A percentile compares a stretch with the other conserved stretches of the same genome.
phyloP scores from a whole-genome alignment of 257 asterid genomes.

The Solanum lignicaule region DNA sequence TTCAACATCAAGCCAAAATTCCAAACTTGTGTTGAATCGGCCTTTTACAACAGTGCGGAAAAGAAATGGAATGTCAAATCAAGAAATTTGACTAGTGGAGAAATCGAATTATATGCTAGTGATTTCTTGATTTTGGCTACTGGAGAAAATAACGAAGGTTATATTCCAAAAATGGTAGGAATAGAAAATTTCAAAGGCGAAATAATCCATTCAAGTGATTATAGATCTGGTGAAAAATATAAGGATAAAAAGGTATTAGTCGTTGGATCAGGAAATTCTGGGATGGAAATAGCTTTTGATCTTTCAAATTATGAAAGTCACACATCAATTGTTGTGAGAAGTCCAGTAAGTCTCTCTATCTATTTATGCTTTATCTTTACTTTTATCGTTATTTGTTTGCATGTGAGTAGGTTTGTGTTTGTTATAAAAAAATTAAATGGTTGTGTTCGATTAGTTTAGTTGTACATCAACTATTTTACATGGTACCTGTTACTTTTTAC shows the following conservation, averaged over 20 bases:
- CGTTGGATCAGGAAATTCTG: constrained; percentile 62
- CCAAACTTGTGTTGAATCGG: constrained; percentile 7
- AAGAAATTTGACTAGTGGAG: background rate
- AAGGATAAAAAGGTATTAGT: constrained; percentile 22
- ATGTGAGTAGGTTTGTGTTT: background rate
- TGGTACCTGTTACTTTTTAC: background rate
- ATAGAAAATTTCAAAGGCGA: constrained; percentile 26
- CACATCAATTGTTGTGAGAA: constrained; percentile 36
- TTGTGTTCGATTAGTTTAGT: background rate
- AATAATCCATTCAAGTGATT: constrained; percentile 25
- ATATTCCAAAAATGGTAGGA: constrained; percentile 22
- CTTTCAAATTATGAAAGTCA: constrained; percentile 31
- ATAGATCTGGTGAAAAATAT: constrained; percentile 17
- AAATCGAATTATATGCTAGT: constrained; percentile 8
- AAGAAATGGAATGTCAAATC: constrained; percentile 23
- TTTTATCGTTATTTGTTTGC: background rate
- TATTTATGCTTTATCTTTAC: background rate
- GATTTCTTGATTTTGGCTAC: constrained; percentile 37
- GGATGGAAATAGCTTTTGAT: constrained; percentile 63
- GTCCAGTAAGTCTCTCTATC: constrained; percentile 8
- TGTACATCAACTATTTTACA: background rate
- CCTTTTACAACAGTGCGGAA: background rate
- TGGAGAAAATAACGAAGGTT: constrained; percentile 35
- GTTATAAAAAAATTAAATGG: background rate
- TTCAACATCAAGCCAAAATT: constrained; percentile 16